phyloP scores from a whole-genome alignment of 2,329 filamentous ascomycete species.

The Trichoderma brevicompactum region DNA sequence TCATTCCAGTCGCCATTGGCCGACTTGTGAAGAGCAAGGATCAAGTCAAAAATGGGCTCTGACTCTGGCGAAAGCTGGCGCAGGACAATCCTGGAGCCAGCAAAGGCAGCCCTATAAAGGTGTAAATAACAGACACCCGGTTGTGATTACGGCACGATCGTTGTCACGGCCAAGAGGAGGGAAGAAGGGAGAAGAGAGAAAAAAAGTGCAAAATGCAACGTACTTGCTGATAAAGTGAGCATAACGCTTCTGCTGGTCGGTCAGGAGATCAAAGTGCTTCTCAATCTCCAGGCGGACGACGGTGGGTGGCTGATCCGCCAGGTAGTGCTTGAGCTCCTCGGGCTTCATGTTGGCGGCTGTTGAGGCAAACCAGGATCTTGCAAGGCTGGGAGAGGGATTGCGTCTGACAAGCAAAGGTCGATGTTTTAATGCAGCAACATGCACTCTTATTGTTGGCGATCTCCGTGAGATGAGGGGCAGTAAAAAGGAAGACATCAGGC shows the following conservation, averaged over 20 bases:
- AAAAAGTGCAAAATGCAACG: conserved; percentile 31
- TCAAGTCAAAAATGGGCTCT: conserved; percentile 80
- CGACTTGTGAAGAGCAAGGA: conserved; percentile 70
- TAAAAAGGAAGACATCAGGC: conserved; percentile 43
- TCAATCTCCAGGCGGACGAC: conserved; percentile 88
- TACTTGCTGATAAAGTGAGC: conserved; percentile 87
- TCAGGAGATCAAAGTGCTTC: conserved; percentile 83
- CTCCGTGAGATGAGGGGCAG: conserved; percentile 44
- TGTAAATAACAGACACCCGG: conserved; percentile 4
- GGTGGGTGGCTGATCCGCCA: conserved; percentile 87
- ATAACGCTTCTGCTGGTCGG: conserved; percentile 81
- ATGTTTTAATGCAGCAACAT: conserved; percentile 36
- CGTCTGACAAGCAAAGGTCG: conserved; percentile 30
- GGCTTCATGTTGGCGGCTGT: conserved; percentile 56
- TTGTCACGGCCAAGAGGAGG: background rate
- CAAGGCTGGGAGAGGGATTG: conserved; percentile 31
- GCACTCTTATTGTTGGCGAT: conserved; percentile 41
- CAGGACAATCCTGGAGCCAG: conserved; percentile 77
- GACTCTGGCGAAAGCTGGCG: conserved; percentile 83
- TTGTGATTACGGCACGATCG: conserved; percentile 8
- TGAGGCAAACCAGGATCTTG: conserved; percentile 35
- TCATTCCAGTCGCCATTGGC: conserved; percentile 72
- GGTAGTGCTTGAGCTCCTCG: conserved; percentile 72
- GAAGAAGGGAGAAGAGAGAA: background rate
- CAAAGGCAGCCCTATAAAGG: conserved; percentile 68